Conservation (phyloP, 139 green algal species). For the Chlamydomonas sphaeroides region DNA sequence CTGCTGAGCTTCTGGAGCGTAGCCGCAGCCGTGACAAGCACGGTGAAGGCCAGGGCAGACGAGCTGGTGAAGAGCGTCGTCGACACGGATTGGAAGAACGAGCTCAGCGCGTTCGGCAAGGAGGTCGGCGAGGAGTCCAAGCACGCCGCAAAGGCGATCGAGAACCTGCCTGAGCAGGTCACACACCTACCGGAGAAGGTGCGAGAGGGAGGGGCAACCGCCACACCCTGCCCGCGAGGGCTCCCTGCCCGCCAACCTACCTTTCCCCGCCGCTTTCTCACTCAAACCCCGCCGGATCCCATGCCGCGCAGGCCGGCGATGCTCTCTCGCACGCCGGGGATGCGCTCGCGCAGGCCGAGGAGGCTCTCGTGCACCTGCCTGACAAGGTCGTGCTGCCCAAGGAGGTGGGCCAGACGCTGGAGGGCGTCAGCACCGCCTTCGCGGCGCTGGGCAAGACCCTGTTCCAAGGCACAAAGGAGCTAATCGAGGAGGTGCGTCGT, state of each 20-base stretch:
- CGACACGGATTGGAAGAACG: constrained; percentile 78
- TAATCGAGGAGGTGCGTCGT: constrained; percentile 74
- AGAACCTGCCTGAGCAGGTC: constrained; percentile 60
- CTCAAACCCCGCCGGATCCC: too few species aligned
- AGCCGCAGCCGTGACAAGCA: constrained; percentile 63
- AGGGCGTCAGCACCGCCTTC: constrained; percentile 49
- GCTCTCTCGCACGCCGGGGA: too few species aligned
- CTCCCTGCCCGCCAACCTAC: too few species aligned
- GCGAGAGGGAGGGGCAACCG: too few species aligned
- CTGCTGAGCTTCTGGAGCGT: constrained; percentile 70
- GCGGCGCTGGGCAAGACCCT: constrained; percentile 55
- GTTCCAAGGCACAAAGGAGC: constrained; percentile 69
- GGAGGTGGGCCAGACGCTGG: constrained; percentile 26
- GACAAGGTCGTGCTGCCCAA: background rate
- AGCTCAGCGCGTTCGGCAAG: constrained; percentile 74
- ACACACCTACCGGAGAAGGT: constrained; percentile 58
- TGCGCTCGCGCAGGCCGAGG: constrained; percentile 19
- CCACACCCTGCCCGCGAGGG: too few species aligned
- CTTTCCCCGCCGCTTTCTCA: too few species aligned
- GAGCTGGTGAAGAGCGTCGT: constrained; percentile 73
- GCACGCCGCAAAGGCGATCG: constrained; percentile 53
- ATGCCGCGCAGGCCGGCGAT: too few species aligned
- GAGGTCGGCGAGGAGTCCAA: constrained; percentile 73
- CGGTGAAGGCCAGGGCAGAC: constrained; percentile 68
- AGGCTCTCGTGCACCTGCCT: constrained; percentile 17